These are phyloP conservation scores for Orbilia ellipsospora DNA, from an alignment of 2,329 filamentous ascomycete genomes.

Conservation along the genomic window DNA sequence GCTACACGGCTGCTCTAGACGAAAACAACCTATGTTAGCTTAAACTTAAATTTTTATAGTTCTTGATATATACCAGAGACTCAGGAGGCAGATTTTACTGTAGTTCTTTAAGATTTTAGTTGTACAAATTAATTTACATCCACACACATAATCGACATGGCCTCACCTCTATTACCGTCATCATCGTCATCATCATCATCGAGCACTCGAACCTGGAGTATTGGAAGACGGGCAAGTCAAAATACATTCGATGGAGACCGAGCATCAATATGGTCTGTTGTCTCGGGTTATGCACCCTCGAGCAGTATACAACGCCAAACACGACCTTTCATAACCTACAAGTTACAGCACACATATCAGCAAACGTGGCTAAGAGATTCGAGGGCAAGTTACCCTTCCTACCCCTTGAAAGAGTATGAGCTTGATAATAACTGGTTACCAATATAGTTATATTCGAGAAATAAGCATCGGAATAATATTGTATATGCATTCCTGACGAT, in stretches of 20 bases:
- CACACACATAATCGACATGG: neutral
- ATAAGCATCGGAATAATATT: constrained; percentile 17
- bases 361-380: constrained; percentile 40
- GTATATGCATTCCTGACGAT: constrained; percentile 12
- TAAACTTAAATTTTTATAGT: too few species aligned
- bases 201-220: neutral
- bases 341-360: constrained; percentile 28
- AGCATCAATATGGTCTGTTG: constrained; percentile 34
- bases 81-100: too few species aligned
- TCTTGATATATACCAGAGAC: too few species aligned
- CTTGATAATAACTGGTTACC: neutral
- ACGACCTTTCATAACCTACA: constrained; percentile 41
- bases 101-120: too few species aligned
- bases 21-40: too few species aligned
- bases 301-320: constrained; percentile 26
- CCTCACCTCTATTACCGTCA: constrained; percentile 5
- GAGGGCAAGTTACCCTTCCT: constrained; percentile 6
- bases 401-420: neutral
- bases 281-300: constrained; percentile 40
- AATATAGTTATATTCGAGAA: constrained; percentile 33
- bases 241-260: neutral
- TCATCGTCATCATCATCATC: constrained; percentile 11
- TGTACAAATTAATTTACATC: too few species aligned
- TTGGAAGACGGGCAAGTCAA: neutral
- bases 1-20: too few species aligned